Percentiles rank a stretch among this genome's conserved stretches.
Evolutionary conservation across 345 rosid species (phyloP).

Genomic region (Populus pruinosa): DNA sequence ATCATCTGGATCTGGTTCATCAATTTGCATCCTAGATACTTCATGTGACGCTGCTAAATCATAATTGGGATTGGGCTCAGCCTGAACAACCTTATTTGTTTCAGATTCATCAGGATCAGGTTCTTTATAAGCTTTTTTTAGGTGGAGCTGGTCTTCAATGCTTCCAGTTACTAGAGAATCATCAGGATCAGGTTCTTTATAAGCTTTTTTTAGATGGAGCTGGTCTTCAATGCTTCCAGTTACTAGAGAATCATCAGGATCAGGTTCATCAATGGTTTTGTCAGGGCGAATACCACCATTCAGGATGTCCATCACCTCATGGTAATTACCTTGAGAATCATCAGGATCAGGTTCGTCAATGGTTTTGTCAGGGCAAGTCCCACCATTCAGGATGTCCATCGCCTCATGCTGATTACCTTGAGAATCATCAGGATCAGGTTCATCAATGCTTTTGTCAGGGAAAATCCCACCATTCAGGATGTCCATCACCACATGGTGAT

Average conservation of each 20-base stretch:
- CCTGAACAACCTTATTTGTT: constrained; percentile 12
- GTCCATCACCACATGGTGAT: constrained; percentile 3
- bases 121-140: constrained; percentile 10
- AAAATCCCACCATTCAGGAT: neutral
- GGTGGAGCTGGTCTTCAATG: constrained; percentile 18
- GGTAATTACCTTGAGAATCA: constrained; percentile 27
- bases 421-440: constrained; percentile 66
- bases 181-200: constrained; percentile 11
- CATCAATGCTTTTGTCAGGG: constrained; percentile 27
- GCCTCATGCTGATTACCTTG: constrained; percentile 6
- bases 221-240: too few species aligned
- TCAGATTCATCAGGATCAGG: constrained; percentile 24
- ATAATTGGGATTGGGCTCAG: constrained; percentile 42
- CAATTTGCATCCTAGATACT: constrained; percentile 39
- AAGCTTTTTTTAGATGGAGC: too few species aligned
- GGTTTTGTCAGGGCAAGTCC: neutral
- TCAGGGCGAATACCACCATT: neutral
- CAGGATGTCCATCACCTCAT: too few species aligned
- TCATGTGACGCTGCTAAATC: constrained; percentile 20
- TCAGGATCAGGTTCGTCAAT: constrained; percentile 64
- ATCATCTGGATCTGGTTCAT: constrained; percentile 79
- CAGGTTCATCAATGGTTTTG: neutral
- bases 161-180: constrained; percentile 14
- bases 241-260: too few species aligned
- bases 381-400: constrained; percentile 1